Evolutionary conservation across 148 eudicot species (phyloP), one percentile per base, ranked within the genome.

Genomic region (Limonium bicolor): DNA sequence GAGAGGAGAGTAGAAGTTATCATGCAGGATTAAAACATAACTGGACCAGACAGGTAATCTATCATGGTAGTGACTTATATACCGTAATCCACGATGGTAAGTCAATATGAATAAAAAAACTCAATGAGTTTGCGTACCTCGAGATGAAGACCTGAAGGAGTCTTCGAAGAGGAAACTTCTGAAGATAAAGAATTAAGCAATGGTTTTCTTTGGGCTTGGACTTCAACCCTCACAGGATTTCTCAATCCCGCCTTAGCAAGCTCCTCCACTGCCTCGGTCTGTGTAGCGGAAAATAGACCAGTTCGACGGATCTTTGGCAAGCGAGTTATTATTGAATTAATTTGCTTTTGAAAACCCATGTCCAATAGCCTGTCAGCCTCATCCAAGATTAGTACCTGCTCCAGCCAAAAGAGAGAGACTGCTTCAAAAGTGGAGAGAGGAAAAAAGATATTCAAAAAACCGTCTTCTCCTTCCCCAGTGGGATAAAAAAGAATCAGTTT

Each of bases 251-350:
- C 94, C 56, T 82, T 82, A 18, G 96, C 51, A 32, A 87, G 80
- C 64, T 90, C 97, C 53, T 66, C 75, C 61, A 90, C 95, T 37
- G 97, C 97, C 57, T 84, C 92, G 19, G 97, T 90, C 55, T 90
- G 97, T 36, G 97, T 90, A 38, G 97, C 95, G 27, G 97, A 84
- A 55, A 90, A 90, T 41, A 90, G 82, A 65, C 97, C 97, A 48
- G 97, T 90, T 67, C 97, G 83, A 49, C 97, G 83, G 35, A 70
- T 71, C 80, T 90, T 90, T 25, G 84, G 87, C 36, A 90, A 69
- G 51, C 87, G 87, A 29, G 82, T 68, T 52, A 90, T 66, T 36
- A 90, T 78, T n/a, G 77, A 62, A 64, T 63, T 80, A 48, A 90
- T 62, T 65, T 84, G 95, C 74, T 75, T 90, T 65, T 90, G 87